phyloP scores from a whole-genome alignment of 2,329 filamentous ascomycete species.

The Cercospora sp. region DNA sequence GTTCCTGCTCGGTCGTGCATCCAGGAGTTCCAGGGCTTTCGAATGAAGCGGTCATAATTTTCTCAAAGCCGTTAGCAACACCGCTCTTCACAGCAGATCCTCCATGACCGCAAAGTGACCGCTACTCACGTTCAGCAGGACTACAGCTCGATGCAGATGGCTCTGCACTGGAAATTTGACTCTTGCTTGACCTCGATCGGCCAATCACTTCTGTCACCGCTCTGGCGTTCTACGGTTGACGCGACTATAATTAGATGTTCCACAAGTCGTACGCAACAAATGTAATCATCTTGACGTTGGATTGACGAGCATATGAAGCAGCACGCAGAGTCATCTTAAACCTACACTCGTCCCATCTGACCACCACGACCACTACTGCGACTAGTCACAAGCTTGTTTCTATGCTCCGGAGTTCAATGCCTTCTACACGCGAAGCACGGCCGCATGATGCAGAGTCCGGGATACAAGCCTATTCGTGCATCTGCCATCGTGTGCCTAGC shows the following conservation, averaged over 20 bases:
- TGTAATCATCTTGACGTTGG: constrained; percentile 16
- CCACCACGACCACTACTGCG: background rate
- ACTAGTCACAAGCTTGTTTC: constrained; percentile 1
- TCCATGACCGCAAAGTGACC: background rate
- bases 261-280: background rate
- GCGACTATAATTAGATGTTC: background rate
- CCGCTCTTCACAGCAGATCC: background rate
- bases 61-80: constrained; percentile 3
- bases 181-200: background rate
- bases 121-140: background rate
- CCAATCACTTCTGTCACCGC: background rate
- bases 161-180: background rate
- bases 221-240: background rate
- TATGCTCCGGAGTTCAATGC: background rate
- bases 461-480: constrained; percentile 11
- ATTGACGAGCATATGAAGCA: background rate
- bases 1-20: background rate
- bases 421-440: background rate
- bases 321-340: background rate
- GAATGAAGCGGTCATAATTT: constrained; percentile 7
- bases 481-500: constrained; percentile 3
- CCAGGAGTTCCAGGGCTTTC: background rate
- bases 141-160: background rate
- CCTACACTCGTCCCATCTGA: background rate
- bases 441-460: constrained; percentile 4